Evolutionary conservation across 768 basidiomycete species (phyloP).

Genomic region (Chalciporus pseudorubinellus): DNA sequence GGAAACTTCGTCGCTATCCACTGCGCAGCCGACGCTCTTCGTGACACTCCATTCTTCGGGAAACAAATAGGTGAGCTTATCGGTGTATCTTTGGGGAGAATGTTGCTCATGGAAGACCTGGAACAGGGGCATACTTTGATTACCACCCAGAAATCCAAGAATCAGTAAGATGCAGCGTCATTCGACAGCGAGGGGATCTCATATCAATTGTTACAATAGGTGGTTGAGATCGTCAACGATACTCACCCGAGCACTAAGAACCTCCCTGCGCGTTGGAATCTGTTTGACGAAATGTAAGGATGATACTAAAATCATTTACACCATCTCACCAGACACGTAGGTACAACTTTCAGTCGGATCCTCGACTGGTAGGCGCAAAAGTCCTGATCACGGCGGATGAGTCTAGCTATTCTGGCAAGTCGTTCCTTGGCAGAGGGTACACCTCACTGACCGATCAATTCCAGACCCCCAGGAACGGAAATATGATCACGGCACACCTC

Average conservation of each 20-base stretch:
- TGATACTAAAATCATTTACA: neutral
- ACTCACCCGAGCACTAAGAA: conserved; percentile 61
- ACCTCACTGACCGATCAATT: neutral
- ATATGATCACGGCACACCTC: conserved; percentile 68
- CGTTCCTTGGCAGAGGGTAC: neutral
- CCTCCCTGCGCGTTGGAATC: conserved; percentile 50
- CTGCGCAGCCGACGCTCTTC: conserved; percentile 59
- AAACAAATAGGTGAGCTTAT: conserved; percentile 49
- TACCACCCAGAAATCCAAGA: conserved; percentile 66
- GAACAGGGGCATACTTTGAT: conserved; percentile 62
- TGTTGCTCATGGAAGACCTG: neutral
- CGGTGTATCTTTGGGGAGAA: neutral
- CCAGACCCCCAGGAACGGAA: conserved; percentile 34
- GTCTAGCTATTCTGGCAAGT: conserved; percentile 55
- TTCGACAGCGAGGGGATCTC: neutral
- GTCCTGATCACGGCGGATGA: conserved; percentile 68
- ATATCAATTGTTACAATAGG: conserved; percentile 35
- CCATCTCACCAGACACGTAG: conserved; percentile 30
- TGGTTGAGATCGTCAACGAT: conserved; percentile 53
- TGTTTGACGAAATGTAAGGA: conserved; percentile 60
- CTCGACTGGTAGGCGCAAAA: conserved; percentile 56
- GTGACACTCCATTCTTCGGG: conserved; percentile 55
- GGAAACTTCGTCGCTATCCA: conserved; percentile 74
- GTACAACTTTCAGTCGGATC: conserved; percentile 75
- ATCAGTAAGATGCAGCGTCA: conserved; percentile 45